These are phyloP conservation scores for Chalciporus sphaerocephalus DNA, from an alignment of 768 basidiomycete species.

Conservation along the genomic window DNA sequence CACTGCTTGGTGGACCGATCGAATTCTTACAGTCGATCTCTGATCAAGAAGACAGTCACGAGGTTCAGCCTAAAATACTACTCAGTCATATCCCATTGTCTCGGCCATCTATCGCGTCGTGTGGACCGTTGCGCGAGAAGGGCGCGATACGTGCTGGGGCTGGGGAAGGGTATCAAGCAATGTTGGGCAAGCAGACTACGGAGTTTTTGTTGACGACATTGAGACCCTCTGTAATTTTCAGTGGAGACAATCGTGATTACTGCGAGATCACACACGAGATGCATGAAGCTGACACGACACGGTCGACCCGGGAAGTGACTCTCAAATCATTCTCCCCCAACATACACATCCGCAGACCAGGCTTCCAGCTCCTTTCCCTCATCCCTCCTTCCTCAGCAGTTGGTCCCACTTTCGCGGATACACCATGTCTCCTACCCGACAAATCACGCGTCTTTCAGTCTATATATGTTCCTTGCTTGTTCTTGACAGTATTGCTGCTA, in stretches of 20 bases:
- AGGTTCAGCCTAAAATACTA: constrained; percentile 44
- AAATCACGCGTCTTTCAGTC: constrained; percentile 55
- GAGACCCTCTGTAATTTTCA: constrained; percentile 68
- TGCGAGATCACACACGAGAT: constrained; percentile 67
- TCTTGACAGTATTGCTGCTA: constrained; percentile 49
- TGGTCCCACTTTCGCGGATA: constrained; percentile 51
- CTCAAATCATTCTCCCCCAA: constrained; percentile 84
- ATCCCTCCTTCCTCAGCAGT: constrained; percentile 32
- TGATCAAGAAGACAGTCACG: constrained; percentile 29
- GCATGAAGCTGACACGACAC: constrained; percentile 20
- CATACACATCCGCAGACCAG: constrained; percentile 66
- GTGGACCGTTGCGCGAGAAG: constrained; percentile 73
- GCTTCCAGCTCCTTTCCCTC: constrained; percentile 83
- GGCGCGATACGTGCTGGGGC: constrained; percentile 71
- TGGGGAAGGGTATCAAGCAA: constrained; percentile 78
- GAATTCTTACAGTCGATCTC: constrained; percentile 50
- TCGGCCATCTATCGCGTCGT: constrained; percentile 66
- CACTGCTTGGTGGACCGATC: constrained; percentile 50
- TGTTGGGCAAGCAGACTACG: constrained; percentile 76
- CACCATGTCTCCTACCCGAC: constrained; percentile 77
- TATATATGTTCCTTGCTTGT: constrained; percentile 61
- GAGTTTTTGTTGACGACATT: constrained; percentile 64
- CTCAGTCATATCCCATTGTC: constrained; percentile 85
- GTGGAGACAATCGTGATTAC: constrained; percentile 90
- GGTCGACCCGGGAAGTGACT: constrained; percentile 67